Conservation (phyloP, 2,329 filamentous ascomycete species). For the Emergomyces pasteurianus region DNA sequence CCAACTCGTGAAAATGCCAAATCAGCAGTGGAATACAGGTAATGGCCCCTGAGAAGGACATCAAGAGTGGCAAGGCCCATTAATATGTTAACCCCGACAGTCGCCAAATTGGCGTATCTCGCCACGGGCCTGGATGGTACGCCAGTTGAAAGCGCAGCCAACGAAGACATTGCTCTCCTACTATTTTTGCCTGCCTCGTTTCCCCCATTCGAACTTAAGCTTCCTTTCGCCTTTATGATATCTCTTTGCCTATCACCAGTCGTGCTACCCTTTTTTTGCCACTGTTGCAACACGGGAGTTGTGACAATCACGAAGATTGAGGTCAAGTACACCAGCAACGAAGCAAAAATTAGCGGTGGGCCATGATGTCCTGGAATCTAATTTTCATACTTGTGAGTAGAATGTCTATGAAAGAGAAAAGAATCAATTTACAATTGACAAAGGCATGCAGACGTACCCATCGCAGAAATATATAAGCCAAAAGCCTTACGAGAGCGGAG, state of each 20-base stretch:
- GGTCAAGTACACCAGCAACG: constrained; percentile 35
- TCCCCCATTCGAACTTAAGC: not conserved
- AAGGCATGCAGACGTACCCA: constrained; percentile 24
- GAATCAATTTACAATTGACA: not conserved
- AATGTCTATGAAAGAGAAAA: not conserved
- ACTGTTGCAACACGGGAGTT: not conserved
- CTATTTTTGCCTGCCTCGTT: not conserved
- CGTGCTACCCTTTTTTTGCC: constrained; percentile 1
- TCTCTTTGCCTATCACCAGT: not conserved
- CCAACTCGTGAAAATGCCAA: constrained; percentile 79
- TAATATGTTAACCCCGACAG: constrained; percentile 59
- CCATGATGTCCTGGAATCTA: constrained; percentile 30
- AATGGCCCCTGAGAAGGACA: constrained; percentile 60
- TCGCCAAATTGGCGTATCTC: constrained; percentile 51
- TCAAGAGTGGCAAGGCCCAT: constrained; percentile 62
- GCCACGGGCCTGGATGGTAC: constrained; percentile 58
- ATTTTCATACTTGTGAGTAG: constrained; percentile 3
- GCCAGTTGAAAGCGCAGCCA: constrained; percentile 62
- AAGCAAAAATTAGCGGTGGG: constrained; percentile 27
- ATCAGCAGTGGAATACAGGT: constrained; percentile 58
- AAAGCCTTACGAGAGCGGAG: constrained; percentile 26
- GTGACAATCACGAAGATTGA: constrained; percentile 18
- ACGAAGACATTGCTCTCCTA: constrained; percentile 19
- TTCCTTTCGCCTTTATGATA: not conserved
- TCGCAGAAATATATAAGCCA: constrained; percentile 31